Base-by-base conservation (phyloP, 2,329 filamentous ascomycete genomes). In the Parastagonospora avenae region DNA sequence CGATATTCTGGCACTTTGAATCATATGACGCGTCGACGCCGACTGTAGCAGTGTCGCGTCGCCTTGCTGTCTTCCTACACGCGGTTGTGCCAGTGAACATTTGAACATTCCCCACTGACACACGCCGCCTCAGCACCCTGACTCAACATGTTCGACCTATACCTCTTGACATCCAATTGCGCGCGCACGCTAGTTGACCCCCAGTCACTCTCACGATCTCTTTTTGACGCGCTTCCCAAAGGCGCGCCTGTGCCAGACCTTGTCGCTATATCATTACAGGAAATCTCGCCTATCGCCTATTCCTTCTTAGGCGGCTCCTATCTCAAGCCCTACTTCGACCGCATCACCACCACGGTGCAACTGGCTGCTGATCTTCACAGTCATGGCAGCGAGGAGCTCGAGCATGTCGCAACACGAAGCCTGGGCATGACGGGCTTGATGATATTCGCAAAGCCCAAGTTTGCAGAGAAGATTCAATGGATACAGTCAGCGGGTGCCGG, bases 131-230 rank as follows among this genome's bases (percentile, higher is more conserved):
- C 56, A 63, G 59, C 49, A 49, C 19, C 32, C 27, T 42, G 33
- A 9, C 43, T 41, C 46, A 44, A 35, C 29, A 70, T 72, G 54
- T 79, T 95, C 48, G 85, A 87, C 64, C 76, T 92, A 48, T 88
- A 96, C 65, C 82, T 96, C 56, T 75, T 96, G 46, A 96, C 92
- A 9, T 96, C 94, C 79, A 97, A 97, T 71, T 95, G 91, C 67
- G 93, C 83, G 29, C 89, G 90, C 61, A 81, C 81, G 46, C 75
- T 85, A 8, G 85, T 96, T 65, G 81, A 92, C 61, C 79, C 86
- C 16, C 78, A 85, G 32, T 79, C 85, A 44, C 91, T 97, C 64
- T 86, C 89, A 11, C 76, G 82, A 9, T 86, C 92, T 66, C 78
- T 96, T 59, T 73, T 74, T 50, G 70, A 72, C 42, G 67, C 71